Percentiles rank a stretch among this genome's conserved stretches.
These are phyloP conservation scores for Prorocentrum cordatum DNA, from an alignment of 169 alveolate genomes.

Conservation along the genomic window DNA sequence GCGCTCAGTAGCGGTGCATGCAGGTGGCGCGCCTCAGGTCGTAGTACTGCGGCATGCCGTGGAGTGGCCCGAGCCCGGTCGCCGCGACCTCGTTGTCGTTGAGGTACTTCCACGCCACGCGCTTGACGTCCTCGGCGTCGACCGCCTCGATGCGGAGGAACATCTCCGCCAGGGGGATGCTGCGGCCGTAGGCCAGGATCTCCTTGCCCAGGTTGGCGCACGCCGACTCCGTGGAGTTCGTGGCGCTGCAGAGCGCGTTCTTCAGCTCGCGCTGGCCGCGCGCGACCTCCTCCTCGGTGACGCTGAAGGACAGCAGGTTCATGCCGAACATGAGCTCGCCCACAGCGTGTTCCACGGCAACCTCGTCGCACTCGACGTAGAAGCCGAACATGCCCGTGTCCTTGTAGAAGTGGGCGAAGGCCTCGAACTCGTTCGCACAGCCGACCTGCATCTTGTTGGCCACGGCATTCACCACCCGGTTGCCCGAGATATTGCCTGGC, in stretches of 20 bases:
- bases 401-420: too few relatives aligned
- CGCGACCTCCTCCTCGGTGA: constrained; percentile 67
- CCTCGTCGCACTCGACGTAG: background rate
- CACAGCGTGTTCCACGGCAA: constrained; percentile 54
- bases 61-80: background rate
- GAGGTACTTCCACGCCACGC: constrained; percentile 40
- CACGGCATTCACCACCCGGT: constrained; percentile 45
- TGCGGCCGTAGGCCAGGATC: constrained; percentile 54
- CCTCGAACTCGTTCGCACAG: background rate
- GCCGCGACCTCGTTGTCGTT: constrained; percentile 2
- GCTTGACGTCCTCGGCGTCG: constrained; percentile 64
- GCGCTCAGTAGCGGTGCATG: background rate
- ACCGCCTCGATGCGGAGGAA: constrained; percentile 66
- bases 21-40: background rate
- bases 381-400: constrained; percentile 35
- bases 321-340: constrained; percentile 55
- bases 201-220: background rate
- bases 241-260: too few relatives aligned
- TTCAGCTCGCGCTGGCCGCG: too few relatives aligned
- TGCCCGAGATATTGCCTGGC: constrained; percentile 61
- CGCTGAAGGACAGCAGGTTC: constrained; percentile 50
- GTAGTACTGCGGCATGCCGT: background rate
- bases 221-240: too few relatives aligned
- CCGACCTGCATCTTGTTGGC: constrained; percentile 57
- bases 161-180: constrained; percentile 63